Evolutionary conservation across 2,329 filamentous ascomycete species (phyloP).

Genomic region (Penicillium oxalicum): DNA sequence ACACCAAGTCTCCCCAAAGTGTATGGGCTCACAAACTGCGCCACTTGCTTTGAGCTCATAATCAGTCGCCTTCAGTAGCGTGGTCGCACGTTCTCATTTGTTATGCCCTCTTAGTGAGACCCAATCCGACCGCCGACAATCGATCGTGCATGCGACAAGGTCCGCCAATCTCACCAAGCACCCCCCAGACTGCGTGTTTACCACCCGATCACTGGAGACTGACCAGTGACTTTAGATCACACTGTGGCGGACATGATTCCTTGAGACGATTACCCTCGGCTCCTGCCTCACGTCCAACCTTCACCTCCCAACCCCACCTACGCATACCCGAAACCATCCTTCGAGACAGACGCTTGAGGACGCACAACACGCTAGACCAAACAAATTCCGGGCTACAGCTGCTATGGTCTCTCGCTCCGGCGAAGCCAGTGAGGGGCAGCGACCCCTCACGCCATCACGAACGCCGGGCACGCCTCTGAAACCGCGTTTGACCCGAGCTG

Average conservation of each 20-base stretch:
- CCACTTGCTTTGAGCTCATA: not conserved
- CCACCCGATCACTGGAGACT: conserved; percentile 4
- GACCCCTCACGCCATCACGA: conserved; percentile 32
- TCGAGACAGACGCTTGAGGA: conserved; percentile 15
- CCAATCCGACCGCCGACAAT: conserved; percentile 11
- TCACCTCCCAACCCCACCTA: conserved; percentile 11
- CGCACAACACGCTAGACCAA: conserved; percentile 4
- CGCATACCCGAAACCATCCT: conserved; percentile 20
- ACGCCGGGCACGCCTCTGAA: conserved; percentile 34
- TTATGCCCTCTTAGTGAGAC: conserved; percentile 23
- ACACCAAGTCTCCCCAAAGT: not conserved
- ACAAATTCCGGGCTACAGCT: conserved; percentile 2
- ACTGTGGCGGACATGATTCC: conserved; percentile 30
- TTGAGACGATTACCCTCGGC: conserved; percentile 26
- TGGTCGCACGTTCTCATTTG: conserved; percentile 24
- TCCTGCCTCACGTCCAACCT: conserved; percentile 24
- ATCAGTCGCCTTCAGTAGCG: conserved; percentile 11
- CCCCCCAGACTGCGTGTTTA: conserved; percentile 2
- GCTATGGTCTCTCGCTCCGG: conserved; percentile 38
- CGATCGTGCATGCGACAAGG: conserved; percentile 11
- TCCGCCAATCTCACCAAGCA: not conserved
- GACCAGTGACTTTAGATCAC: conserved; percentile 9
- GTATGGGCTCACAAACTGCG: conserved; percentile 6
- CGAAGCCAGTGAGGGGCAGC: conserved; percentile 31
- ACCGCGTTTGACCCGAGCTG: conserved; percentile 32